These are phyloP conservation scores for Fusarium nematophilum DNA, from an alignment of 2,329 filamentous ascomycete genomes.

Conservation along the genomic window DNA sequence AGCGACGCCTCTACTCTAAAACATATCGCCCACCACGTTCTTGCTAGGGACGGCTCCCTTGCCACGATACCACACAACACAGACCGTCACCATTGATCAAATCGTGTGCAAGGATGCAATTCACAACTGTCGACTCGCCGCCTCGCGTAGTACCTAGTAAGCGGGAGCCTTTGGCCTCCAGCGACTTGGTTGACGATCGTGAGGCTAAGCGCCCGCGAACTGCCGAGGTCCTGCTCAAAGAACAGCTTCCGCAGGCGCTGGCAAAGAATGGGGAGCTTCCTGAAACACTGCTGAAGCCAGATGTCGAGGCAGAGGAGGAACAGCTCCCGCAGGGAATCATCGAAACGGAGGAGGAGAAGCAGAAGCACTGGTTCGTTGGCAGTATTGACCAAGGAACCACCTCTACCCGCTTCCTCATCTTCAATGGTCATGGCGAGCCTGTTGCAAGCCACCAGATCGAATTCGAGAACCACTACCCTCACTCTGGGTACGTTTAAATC, in stretches of 20 bases:
- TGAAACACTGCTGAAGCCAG: too few relatives aligned
- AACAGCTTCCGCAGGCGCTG: slow-evolving; percentile 44
- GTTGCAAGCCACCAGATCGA: slow-evolving; percentile 88
- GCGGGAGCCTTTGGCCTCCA: slow-evolving; percentile 15
- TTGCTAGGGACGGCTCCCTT: slow-evolving; percentile 42
- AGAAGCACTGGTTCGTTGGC: slow-evolving; percentile 75
- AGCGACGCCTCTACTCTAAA: slow-evolving; percentile 13
- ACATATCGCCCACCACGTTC: slow-evolving; percentile 8
- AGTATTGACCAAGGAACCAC: slow-evolving; percentile 94
- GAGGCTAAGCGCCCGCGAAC: slow-evolving; percentile 38
- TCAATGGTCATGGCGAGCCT: slow-evolving; percentile 81
- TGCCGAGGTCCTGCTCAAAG: slow-evolving; percentile 35
- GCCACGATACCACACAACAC: slow-evolving; percentile 37
- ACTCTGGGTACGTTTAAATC: slow-evolving; percentile 76
- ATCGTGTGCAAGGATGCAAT: slow-evolving; percentile 44
- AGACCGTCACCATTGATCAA: slow-evolving; percentile 16
- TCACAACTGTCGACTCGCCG: slow-evolving; percentile 26
- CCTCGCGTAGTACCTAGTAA: slow-evolving; percentile 18
- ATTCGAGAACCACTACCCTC: slow-evolving; percentile 85
- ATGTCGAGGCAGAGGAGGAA: slow-evolving; percentile 17
- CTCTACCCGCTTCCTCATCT: slow-evolving; percentile 89
- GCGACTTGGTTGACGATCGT: slow-evolving; percentile 10
- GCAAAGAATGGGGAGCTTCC: too few relatives aligned
- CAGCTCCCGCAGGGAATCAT: slow-evolving; percentile 47
- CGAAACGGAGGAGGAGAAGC: slow-evolving; percentile 47